These are phyloP conservation scores for Arachnopeziza araneosa DNA, from an alignment of 2,329 filamentous ascomycete species.

Conservation along the genomic window DNA sequence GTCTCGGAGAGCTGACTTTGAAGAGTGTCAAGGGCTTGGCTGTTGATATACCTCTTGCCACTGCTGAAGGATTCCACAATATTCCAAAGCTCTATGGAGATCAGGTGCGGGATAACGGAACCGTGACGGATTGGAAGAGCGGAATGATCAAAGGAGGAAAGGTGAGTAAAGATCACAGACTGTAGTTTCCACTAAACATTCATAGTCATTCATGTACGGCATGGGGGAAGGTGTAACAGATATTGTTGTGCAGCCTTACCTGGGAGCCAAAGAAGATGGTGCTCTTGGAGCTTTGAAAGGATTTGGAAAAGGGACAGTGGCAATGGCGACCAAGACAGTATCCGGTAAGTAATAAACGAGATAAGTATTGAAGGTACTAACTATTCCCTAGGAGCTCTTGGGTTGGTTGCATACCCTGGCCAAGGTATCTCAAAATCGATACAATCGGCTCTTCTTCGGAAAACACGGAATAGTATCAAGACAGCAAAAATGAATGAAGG, in stretches of 20 bases:
- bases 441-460: constrained; percentile 1
- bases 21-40: constrained; percentile 27
- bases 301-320: constrained; percentile 10
- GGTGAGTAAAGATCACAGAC: background rate
- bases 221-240: constrained; percentile 11
- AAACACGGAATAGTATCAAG: constrained; percentile 4
- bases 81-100: constrained; percentile 54
- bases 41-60: constrained; percentile 43
- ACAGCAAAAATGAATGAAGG: constrained; percentile 3
- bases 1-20: background rate
- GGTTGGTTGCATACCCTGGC: constrained; percentile 14
- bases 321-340: constrained; percentile 7
- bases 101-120: constrained; percentile 74
- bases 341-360: background rate
- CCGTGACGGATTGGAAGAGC: constrained; percentile 68
- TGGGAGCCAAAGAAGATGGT: constrained; percentile 12
- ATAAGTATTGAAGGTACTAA: background rate
- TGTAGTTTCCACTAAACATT: background rate
- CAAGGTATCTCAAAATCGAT: constrained; percentile 15
- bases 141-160: constrained; percentile 71
- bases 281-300: constrained; percentile 11
- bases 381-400: background rate
- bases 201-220: background rate
- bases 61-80: constrained; percentile 47
- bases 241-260: constrained; percentile 11